A percentile compares a stretch with the other conserved stretches of the same genome.
Evolutionary conservation across 2,329 filamentous ascomycete species (phyloP).

Genomic region (Cladophialophora immunda): DNA sequence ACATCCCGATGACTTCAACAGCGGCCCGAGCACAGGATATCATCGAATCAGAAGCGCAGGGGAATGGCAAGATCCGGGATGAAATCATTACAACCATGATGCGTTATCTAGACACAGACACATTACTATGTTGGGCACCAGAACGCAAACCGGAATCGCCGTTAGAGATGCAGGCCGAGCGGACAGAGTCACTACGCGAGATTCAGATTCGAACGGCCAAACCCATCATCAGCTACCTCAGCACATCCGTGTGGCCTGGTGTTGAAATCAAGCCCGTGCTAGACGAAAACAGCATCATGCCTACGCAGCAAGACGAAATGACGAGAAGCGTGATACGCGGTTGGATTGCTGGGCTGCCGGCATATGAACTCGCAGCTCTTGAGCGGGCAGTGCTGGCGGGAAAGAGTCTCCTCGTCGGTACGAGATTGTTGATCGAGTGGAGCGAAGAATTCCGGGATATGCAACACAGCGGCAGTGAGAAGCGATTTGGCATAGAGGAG

Average conservation of each 20-base stretch:
- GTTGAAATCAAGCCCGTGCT: slow-evolving; percentile 81
- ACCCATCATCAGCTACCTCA: slow-evolving; percentile 76
- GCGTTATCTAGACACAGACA: slow-evolving; percentile 91
- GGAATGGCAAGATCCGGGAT: slow-evolving; percentile 63
- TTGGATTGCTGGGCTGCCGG: slow-evolving; percentile 76
- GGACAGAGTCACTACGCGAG: slow-evolving; percentile 69
- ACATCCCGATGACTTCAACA: slow-evolving; percentile 89
- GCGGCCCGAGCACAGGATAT: slow-evolving; percentile 86
- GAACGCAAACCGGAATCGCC: slow-evolving; percentile 61
- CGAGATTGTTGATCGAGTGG: slow-evolving; percentile 85
- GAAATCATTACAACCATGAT: slow-evolving; percentile 74
- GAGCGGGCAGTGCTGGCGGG: slow-evolving; percentile 84
- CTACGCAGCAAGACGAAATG: slow-evolving; percentile 73
- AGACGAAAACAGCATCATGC: slow-evolving; percentile 79
- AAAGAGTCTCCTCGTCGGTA: slow-evolving; percentile 84
- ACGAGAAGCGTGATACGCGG: slow-evolving; percentile 79
- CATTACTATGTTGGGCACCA: slow-evolving; percentile 87
- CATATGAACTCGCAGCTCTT: slow-evolving; percentile 85
- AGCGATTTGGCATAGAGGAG: slow-evolving; percentile 79
- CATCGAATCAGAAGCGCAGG: slow-evolving; percentile 67
- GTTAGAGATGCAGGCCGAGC: slow-evolving; percentile 56
- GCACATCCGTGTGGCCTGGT: slow-evolving; percentile 81
- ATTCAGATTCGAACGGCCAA: slow-evolving; percentile 75
- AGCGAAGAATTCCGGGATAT: slow-evolving; percentile 73
- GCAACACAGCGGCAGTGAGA: slow-evolving; percentile 46